Evolutionary conservation across 495 filamentous ascomycete species (phyloP), one percentile per base, ranked within the genome.

Genomic region (Jackrogersella multiformis): DNA sequence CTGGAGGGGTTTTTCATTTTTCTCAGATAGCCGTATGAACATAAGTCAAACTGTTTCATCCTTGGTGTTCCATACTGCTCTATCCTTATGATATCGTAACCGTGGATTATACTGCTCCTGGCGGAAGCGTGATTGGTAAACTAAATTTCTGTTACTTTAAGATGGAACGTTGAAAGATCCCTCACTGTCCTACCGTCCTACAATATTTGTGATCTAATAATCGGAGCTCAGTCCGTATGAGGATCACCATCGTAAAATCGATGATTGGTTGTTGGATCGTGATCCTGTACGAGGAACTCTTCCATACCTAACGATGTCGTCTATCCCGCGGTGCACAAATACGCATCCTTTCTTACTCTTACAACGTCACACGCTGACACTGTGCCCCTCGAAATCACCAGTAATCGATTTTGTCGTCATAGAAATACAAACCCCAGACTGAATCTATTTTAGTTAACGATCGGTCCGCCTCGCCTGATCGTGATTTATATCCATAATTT

Each of bases 71-170:
- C 12, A 3, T 1, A 18, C n/a, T 20, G 2, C 26, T 44, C 23
- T n/a, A 12, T 30, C n/a, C 13, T 30, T 41, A 57, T 44, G 39
- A 23, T 45, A 35, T 56, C 44, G 56, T 56, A 18, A 39, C 46
- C 21, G n/a, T n/a, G n/a, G n/a, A 1, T 46, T 45, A 55, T 56
- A 21, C 32, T 64, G 49, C 16, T n/a, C 30, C 35, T 20, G 21
- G n/a, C 0, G 9, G 36, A 35, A 58, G 62, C 57, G 41, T 49
- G 57, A 61, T 70, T 59, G 57, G 66, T 13, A 20, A 66, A 58
- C 44, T 18, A 10, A 36, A 1, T 26, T 42, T 9, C 26, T 15
- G n/a, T 7, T 45, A 15, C 12, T 24, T 5, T 61, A 23, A 63
- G 56, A 34, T 26, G 20, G 24, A n/a, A 8, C 18, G n/a, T 35